These are phyloP conservation scores for Taxillus chinensis DNA, from an alignment of 164 flowering plant species.

Conservation along the genomic window DNA sequence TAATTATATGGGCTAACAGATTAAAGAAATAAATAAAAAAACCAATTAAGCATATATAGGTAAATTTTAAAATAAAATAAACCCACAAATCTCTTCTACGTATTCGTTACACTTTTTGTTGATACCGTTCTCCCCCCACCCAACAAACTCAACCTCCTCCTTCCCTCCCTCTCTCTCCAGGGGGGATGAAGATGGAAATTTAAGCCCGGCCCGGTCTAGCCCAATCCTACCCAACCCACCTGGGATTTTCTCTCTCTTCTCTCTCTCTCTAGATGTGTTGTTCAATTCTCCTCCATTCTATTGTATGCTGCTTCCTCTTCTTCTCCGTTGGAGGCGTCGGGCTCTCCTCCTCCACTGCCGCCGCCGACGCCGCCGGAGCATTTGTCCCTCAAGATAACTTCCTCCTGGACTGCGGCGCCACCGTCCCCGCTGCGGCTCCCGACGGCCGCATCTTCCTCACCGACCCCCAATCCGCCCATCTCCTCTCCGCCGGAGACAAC, in stretches of 20 bases:
- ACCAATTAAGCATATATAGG: no score
- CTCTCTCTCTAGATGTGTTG: not conserved
- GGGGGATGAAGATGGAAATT: constrained; percentile 35
- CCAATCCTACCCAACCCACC: no score
- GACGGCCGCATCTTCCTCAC: constrained; percentile 45
- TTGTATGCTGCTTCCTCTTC: constrained; percentile 17
- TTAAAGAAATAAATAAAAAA: no score
- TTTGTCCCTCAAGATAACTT: constrained; percentile 41
- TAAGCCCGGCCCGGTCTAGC: constrained; percentile 7
- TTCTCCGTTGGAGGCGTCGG: constrained; percentile 5
- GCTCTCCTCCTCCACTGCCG: constrained; percentile 1
- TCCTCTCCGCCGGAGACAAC: constrained; percentile 26
- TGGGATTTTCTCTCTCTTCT: constrained; percentile 9
- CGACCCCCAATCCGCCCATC: constrained; percentile 27
- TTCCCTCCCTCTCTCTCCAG: constrained; percentile 10
- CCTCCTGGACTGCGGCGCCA: constrained; percentile 55
- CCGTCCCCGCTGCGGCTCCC: constrained; percentile 17
- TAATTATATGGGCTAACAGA: no score
- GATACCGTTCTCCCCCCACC: constrained; percentile 5
- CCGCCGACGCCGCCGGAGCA: constrained; percentile 11
- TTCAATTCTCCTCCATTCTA: no score
- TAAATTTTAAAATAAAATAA: no score
- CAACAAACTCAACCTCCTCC: not conserved
- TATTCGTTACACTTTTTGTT: no score
- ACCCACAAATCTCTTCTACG: no score